These are phyloP conservation scores for Phytophthora lateralis DNA, from an alignment of 352 stramenopile species.

Conservation along the genomic window DNA sequence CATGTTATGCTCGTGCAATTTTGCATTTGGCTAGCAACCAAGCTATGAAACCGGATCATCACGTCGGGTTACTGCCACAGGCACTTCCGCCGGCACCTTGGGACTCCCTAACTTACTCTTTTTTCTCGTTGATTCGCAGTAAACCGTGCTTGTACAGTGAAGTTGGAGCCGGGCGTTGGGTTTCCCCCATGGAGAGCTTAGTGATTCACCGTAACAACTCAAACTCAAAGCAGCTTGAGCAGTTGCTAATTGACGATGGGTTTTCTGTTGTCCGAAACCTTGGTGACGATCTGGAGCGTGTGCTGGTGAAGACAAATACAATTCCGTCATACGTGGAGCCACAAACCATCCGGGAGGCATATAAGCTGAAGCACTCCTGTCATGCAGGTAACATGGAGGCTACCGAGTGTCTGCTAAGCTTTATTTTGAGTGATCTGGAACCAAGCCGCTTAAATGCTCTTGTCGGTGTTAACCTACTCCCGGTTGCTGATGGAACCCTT, in stretches of 20 bases:
- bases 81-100: slow-evolving; percentile 55
- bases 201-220: slow-evolving; percentile 45
- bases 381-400: slow-evolving; percentile 49
- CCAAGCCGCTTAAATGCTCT: slow-evolving; percentile 31
- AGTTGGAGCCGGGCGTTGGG: slow-evolving; percentile 46
- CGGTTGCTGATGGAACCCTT: slow-evolving; percentile 58
- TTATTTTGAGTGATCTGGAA: slow-evolving; percentile 55
- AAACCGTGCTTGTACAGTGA: slow-evolving; percentile 56
- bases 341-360: slow-evolving; percentile 41
- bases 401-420: slow-evolving; percentile 44
- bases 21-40: slow-evolving; percentile 34
- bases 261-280: slow-evolving; percentile 57
- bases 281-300: slow-evolving; percentile 48
- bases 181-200: slow-evolving; percentile 42
- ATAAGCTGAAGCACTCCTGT: slow-evolving; percentile 42
- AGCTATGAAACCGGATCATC: slow-evolving; percentile 40
- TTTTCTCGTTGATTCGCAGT: slow-evolving; percentile 48
- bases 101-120: slow-evolving; percentile 45
- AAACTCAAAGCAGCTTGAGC: slow-evolving; percentile 42
- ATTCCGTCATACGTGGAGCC: slow-evolving; percentile 50
- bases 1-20: slow-evolving; percentile 68
- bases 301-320: slow-evolving; percentile 51
- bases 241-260: slow-evolving; percentile 55
- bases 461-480: slow-evolving; percentile 60
- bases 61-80: slow-evolving; percentile 54